Base-by-base conservation (phyloP, 306 rosid genomes). In the Castanea mollissima region DNA sequence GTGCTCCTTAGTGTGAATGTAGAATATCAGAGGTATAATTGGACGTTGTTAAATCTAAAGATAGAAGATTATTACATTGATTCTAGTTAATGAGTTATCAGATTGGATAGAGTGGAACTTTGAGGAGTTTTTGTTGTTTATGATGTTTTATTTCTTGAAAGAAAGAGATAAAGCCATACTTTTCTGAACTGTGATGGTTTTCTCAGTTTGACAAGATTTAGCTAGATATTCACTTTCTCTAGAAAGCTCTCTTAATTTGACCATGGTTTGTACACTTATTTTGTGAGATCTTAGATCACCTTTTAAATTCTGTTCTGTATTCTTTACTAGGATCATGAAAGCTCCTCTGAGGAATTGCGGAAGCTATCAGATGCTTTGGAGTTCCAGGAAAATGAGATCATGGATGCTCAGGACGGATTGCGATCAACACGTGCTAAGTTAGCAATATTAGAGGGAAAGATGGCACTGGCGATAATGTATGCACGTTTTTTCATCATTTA, bases 371-470 rank as follows among this genome's bases (percentile, higher is more conserved):
- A 94, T 85, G 82, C 84, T 7, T 94, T 88, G 87, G 98, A 94
- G 81, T 94, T 94, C 85, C 96, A 88, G 90, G 94, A 92, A 87
- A 89, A 82, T 83, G 92, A 89, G 89, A 86, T 94, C 54, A 87
- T 91, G 85, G 82, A 87, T 74, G 88, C 96, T 84, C 78, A 85
- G 78, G 87, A 82, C 82, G 85, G 76, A 73, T 84, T 96, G 70
- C 90, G 98, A 32, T 88, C 98, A 20, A 74, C 88, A 59, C 92
- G 88, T 63, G 99, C 98, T 75, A 96, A 89, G 77, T 46, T 93
- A 78, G 88, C 94, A 14, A 93, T 93, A 49, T 54, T 93, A 73
- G 97, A 96, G 87, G 98, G 98, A 86, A 96, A 91, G 90, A 88
- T 88, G 91, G 79, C 96, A 41, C 44, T 96, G 80, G 85, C 91